Conservation (phyloP, 169 alveolate genomes). For the Cardiosporidium cionae region DNA sequence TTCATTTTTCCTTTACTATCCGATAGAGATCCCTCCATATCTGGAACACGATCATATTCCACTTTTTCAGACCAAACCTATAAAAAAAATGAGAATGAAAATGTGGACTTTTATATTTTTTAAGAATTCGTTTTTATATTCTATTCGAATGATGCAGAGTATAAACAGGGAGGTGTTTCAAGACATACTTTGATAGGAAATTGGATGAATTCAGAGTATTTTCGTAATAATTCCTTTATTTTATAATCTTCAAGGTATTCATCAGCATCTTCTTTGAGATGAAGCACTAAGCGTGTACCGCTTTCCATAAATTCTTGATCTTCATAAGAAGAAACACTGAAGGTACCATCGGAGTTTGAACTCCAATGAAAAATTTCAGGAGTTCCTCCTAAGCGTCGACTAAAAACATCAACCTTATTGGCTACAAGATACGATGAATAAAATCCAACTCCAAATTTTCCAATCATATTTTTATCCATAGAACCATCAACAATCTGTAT, state of each 20-base stretch:
- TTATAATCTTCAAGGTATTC: slow-evolving; percentile 88
- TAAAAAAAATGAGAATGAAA: slow-evolving; percentile 85
- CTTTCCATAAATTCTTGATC: slow-evolving; percentile 78
- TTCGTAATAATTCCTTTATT: slow-evolving; percentile 83
- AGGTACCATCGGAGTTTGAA: slow-evolving; percentile 89
- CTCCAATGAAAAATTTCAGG: slow-evolving; percentile 80
- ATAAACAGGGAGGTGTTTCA: not conserved
- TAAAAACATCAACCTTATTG: slow-evolving; percentile 85
- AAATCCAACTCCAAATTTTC: slow-evolving; percentile 99
- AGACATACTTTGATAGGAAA: slow-evolving; percentile 87
- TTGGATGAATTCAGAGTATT: slow-evolving; percentile 94
- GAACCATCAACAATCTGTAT: slow-evolving; percentile 19
- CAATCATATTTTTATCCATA: slow-evolving; percentile 71
- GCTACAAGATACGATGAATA: slow-evolving; percentile 98
- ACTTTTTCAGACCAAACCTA: slow-evolving; percentile 70
- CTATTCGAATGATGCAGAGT: too few relatives aligned
- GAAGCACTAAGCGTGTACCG: slow-evolving; percentile 91
- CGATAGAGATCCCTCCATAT: slow-evolving; percentile 50
- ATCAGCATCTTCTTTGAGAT: slow-evolving; percentile 91
- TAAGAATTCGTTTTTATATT: slow-evolving; percentile 80
- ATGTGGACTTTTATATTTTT: slow-evolving; percentile 92
- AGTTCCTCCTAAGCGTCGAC: slow-evolving; percentile 69
- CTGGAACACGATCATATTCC: slow-evolving; percentile 76
- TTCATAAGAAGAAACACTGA: slow-evolving; percentile 74
- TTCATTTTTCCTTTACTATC: slow-evolving; percentile 40